A percentile compares a stretch with the other conserved stretches of the same genome.
These are phyloP conservation scores for Fraxinus paxiana DNA, from an alignment of 305 asterid species.

Conservation along the genomic window DNA sequence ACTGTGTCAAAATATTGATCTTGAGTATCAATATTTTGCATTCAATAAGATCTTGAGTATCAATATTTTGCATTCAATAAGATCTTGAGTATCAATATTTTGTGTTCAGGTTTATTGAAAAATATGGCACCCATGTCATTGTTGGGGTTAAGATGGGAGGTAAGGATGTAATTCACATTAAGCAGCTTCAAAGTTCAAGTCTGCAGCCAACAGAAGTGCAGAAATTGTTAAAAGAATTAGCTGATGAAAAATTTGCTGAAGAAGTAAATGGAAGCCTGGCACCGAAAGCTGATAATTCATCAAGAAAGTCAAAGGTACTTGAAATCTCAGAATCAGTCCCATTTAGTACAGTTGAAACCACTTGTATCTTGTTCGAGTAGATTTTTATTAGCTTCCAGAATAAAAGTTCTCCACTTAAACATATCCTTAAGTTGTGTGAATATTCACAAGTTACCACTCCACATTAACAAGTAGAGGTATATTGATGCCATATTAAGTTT, in stretches of 20 bases:
- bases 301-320: constrained; percentile 59
- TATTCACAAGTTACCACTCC: too few relatives aligned
- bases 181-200: constrained; percentile 81
- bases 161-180: constrained; percentile 82
- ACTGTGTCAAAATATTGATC: background rate
- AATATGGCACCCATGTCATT: constrained; percentile 83
- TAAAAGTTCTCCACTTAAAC: too few relatives aligned
- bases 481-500: background rate
- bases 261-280: constrained; percentile 35
- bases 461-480: too few relatives aligned
- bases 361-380: background rate
- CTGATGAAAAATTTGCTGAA: constrained; percentile 63
- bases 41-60: constrained; percentile 29
- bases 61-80: constrained; percentile 28
- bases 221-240: constrained; percentile 74
- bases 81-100: background rate
- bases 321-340: constrained; percentile 15
- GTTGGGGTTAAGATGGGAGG: constrained; percentile 98
- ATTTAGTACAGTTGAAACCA: constrained; percentile 9
- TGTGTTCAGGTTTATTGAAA: constrained; percentile 78
- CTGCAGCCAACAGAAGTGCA: constrained; percentile 74
- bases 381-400: too few relatives aligned
- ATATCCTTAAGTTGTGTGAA: too few relatives aligned
- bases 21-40: background rate
- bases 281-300: constrained; percentile 34